Evolutionary conservation across 352 stramenopile species (phyloP).

Genomic region (Phytopythium oedochilum): DNA sequence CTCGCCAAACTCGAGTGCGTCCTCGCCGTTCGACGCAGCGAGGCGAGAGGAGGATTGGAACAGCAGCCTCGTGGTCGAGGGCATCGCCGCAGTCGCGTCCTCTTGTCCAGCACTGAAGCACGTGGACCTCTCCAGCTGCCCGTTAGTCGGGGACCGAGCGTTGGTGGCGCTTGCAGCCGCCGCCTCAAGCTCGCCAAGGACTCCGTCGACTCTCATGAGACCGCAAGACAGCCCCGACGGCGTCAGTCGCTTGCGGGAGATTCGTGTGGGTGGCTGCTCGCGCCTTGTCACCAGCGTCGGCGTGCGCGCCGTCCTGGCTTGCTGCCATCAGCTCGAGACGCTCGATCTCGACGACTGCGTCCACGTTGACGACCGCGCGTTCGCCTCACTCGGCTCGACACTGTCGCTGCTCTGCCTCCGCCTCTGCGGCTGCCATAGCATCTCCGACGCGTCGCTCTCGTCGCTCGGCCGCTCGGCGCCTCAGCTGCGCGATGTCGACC

Average conservation of each 20-base stretch:
- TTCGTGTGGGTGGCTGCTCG: conserved; percentile 18
- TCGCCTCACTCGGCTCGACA: conserved; percentile 22
- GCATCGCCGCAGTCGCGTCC: conserved; percentile 29
- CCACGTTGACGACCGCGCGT: conserved; percentile 10
- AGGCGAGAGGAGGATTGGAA: background rate
- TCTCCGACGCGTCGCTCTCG: conserved; percentile 42
- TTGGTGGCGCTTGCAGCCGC: conserved; percentile 16
- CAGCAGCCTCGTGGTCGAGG: conserved; percentile 1
- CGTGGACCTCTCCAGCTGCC: conserved; percentile 49
- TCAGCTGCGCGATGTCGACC: conserved; percentile 71
- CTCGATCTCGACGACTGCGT: conserved; percentile 22
- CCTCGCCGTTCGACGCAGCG: background rate
- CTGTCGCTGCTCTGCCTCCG: conserved; percentile 32
- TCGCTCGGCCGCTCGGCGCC: conserved; percentile 40
- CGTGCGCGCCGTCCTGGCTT: conserved; percentile 8
- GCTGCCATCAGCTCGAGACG: conserved; percentile 13
- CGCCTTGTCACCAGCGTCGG: conserved; percentile 17
- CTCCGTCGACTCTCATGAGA: background rate
- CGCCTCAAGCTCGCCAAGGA: background rate
- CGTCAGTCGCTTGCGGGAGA: conserved; percentile 7
- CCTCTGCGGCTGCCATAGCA: conserved; percentile 27
- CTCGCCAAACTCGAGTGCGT: background rate
- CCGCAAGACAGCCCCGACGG: background rate
- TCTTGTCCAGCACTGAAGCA: conserved; percentile 32
- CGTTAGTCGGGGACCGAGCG: conserved; percentile 32